Conservation (phyloP, 2,329 filamentous ascomycete genomes). For the Colletotrichum euphorbiae region DNA sequence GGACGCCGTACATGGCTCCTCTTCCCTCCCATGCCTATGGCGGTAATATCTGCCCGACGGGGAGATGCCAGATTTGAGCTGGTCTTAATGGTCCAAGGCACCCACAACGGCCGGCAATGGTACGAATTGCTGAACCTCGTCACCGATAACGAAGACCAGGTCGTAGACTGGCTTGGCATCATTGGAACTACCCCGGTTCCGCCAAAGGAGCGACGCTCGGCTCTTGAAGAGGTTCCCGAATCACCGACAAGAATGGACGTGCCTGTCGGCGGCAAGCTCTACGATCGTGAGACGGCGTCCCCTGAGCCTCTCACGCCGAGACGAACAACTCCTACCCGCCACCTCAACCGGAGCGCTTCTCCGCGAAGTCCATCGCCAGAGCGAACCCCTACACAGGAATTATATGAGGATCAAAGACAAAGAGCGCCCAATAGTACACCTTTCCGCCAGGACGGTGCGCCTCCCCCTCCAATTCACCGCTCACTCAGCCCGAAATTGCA, state of each 20-base stretch:
- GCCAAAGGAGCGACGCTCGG: constrained; percentile 53
- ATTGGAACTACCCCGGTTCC: constrained; percentile 67
- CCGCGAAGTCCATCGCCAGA: constrained; percentile 46
- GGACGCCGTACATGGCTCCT: constrained; percentile 81
- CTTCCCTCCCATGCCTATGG: constrained; percentile 85
- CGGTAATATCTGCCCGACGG: constrained; percentile 81
- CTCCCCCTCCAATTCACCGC: constrained; percentile 66
- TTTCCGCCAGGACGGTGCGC: constrained; percentile 65
- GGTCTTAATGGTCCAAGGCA: constrained; percentile 87
- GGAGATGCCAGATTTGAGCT: constrained; percentile 79
- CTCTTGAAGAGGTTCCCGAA: constrained; percentile 43
- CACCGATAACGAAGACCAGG: constrained; percentile 80
- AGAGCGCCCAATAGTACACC: constrained; percentile 51
- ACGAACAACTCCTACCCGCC: constrained; percentile 50
- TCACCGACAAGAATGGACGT: constrained; percentile 33
- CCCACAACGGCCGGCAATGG: constrained; percentile 76
- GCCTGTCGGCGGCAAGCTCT: constrained; percentile 37
- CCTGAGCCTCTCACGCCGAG: constrained; percentile 45
- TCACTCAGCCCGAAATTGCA: constrained; percentile 53
- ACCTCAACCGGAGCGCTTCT: constrained; percentile 49
- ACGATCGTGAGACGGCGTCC: constrained; percentile 34
- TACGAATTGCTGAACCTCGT: constrained; percentile 84
- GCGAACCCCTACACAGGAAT: constrained; percentile 53
- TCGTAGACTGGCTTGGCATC: constrained; percentile 88
- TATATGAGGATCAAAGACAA: constrained; percentile 50